Percentiles rank a stretch among this genome's conserved stretches.
Conservation (phyloP, 2,329 filamentous ascomycete species). For the Exophiala dermatitidis region DNA sequence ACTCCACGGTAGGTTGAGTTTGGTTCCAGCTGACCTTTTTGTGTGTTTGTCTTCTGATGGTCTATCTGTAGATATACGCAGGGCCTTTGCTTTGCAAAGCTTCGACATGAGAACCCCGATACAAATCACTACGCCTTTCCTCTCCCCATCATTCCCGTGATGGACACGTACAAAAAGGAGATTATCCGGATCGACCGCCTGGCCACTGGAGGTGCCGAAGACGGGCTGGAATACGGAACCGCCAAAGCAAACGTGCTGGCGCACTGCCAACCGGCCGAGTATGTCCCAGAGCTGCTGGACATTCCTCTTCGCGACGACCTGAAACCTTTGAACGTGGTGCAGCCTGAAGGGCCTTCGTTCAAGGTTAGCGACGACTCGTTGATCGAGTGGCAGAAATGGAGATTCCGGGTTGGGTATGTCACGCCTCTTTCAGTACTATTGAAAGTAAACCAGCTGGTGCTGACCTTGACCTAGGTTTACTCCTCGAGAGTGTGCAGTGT, state of each 20-base stretch:
- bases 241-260: conserved; percentile 43
- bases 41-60: not conserved
- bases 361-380: conserved; percentile 44
- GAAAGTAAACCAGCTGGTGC: not conserved
- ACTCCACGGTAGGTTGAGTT: conserved; percentile 42
- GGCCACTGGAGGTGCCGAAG: conserved; percentile 44
- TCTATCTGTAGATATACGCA: conserved; percentile 43
- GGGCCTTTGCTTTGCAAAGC: conserved; percentile 47
- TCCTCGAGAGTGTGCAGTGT: conserved; percentile 60
- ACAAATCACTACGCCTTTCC: conserved; percentile 59
- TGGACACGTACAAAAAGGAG: conserved; percentile 50
- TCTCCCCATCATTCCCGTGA: conserved; percentile 51
- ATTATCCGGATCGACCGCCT: conserved; percentile 53
- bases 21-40: not conserved
- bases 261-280: conserved; percentile 48
- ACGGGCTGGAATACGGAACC: conserved; percentile 40
- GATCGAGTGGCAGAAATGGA: conserved; percentile 60
- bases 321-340: conserved; percentile 66
- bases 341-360: conserved; percentile 63
- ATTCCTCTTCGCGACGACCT: conserved; percentile 44
- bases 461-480: conserved; percentile 46
- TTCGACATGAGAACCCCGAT: conserved; percentile 43
- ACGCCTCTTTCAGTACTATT: not conserved
- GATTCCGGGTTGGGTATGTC: conserved; percentile 54
- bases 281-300: conserved; percentile 45